Conservation (phyloP, 352 stramenopile species). For the Pythium volutum region DNA sequence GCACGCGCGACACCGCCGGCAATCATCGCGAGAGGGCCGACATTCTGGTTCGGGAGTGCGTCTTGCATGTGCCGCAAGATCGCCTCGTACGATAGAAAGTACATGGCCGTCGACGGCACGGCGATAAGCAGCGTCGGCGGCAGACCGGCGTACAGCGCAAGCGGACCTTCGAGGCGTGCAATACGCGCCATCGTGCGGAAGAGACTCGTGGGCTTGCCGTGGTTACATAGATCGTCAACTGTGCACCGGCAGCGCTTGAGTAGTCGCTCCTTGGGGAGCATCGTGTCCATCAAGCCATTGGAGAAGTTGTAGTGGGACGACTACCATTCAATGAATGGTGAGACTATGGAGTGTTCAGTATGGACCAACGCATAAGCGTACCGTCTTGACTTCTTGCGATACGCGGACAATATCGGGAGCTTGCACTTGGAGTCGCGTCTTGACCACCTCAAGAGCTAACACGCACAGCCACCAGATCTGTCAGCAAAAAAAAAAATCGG, state of each 20-base stretch:
- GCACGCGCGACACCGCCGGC: constrained; percentile 67
- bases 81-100: constrained; percentile 94
- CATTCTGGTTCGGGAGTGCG: constrained; percentile 28
- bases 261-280: constrained; percentile 57
- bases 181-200: constrained; percentile 71
- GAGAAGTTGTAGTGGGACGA: constrained; percentile 76
- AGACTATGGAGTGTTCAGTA: not conserved
- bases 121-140: constrained; percentile 91
- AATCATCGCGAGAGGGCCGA: constrained; percentile 33
- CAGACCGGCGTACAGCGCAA: constrained; percentile 84
- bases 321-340: constrained; percentile 19
- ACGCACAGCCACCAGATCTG: not conserved
- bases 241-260: not conserved
- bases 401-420: constrained; percentile 52
- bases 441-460: constrained; percentile 83
- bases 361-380: constrained; percentile 12
- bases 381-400: constrained; percentile 45
- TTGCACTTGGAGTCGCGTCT: constrained; percentile 79
- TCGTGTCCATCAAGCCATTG: constrained; percentile 80
- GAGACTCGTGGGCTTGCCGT: constrained; percentile 29
- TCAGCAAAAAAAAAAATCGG: not conserved
- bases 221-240: constrained; percentile 32
- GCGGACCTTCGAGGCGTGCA: constrained; percentile 66
- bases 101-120: constrained; percentile 93
- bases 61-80: constrained; percentile 50